phyloP scores from a whole-genome alignment of 208 protist species.

The Crithidia thermophila region DNA sequence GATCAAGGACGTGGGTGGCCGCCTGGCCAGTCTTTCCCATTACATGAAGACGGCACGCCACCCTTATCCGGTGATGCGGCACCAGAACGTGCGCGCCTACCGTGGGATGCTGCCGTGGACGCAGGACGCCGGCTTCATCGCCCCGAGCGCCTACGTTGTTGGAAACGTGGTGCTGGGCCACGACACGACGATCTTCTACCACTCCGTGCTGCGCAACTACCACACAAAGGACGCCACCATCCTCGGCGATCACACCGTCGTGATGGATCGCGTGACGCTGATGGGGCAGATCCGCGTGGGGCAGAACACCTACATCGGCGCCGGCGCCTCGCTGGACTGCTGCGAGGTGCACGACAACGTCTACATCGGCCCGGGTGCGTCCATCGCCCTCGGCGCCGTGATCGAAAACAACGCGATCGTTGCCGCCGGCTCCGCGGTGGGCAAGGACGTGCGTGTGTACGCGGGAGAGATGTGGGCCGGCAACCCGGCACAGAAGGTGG shows the following conservation, averaged over 20 bases:
- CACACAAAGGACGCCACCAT: constrained; percentile 63
- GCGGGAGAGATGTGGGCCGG: constrained; percentile 92
- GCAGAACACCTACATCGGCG: constrained; percentile 63
- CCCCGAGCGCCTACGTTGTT: constrained; percentile 82
- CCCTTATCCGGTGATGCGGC: constrained; percentile 84
- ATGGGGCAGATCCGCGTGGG: constrained; percentile 82
- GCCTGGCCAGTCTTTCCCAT: constrained; percentile 67
- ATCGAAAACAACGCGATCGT: constrained; percentile 89
- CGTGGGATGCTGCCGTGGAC: constrained; percentile 87
- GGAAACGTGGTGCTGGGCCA: constrained; percentile 88
- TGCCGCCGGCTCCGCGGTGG: constrained; percentile 78
- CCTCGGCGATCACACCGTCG: constrained; percentile 77
- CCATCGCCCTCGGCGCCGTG: constrained; percentile 79
- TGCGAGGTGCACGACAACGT: constrained; percentile 84
- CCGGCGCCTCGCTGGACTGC: constrained; percentile 78
- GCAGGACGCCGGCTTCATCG: constrained; percentile 85
- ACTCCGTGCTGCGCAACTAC: constrained; percentile 87
- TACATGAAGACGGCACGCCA: constrained; percentile 67
- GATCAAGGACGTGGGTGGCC: constrained; percentile 84
- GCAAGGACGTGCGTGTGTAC: constrained; percentile 85
- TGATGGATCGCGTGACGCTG: constrained; percentile 87
- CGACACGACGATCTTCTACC: constrained; percentile 87
- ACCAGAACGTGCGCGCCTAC: constrained; percentile 88
- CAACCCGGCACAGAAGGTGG: constrained; percentile 85
- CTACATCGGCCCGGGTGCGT: constrained; percentile 83